Evolutionary conservation across 345 rosid genomes (phyloP), one percentile per base, ranked within the genome.

Genomic region (rapeseed (Brassica napus)): DNA sequence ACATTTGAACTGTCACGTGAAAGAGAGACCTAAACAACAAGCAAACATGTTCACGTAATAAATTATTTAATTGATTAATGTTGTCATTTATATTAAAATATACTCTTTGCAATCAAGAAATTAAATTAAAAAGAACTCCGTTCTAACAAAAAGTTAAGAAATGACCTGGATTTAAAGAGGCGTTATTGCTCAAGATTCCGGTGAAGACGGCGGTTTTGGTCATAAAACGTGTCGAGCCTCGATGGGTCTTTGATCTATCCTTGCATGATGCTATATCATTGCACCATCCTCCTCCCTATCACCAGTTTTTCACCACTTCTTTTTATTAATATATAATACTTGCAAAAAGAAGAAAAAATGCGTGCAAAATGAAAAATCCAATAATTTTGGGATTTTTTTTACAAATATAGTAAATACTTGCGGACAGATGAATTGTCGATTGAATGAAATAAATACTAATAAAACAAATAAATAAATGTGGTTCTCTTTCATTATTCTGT

Each of bases 281-380:
- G 65, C 99, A 95, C 99, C 98, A 95, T 74, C 97, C 99, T 76
- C 99, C 99, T 81, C 99, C 98, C 99, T 95, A 16, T 2, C 32
- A 16, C 70, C 31, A 12, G 15, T 47, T 18, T 18, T 18, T 47
- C 55, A 47, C 55, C 55, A 47, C 3, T 10, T 0, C 21, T 66
- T 76, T 21, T 9, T n/a, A 44, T 60, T 26, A 16, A 65, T 57
- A 16, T 80, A 59, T 18, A 54, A 16, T 21, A 6, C 60, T 16
- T 55, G 60, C 60, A 18, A 57, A 57, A 57, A 8, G 12, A 21
- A 23, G 21, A 21, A 21, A 2, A 35, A 63, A 6, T 32, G 37
- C 24, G 35, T 64, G 44, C 68, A 64, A 65, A 63, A 63, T 7
- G 37, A 15, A 63, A 31, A 31, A n/a, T 80, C 12, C 62, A 59